These are phyloP conservation scores for Aspergillus sclerotiicarbonarius DNA, from an alignment of 495 filamentous ascomycete genomes.

Conservation along the genomic window DNA sequence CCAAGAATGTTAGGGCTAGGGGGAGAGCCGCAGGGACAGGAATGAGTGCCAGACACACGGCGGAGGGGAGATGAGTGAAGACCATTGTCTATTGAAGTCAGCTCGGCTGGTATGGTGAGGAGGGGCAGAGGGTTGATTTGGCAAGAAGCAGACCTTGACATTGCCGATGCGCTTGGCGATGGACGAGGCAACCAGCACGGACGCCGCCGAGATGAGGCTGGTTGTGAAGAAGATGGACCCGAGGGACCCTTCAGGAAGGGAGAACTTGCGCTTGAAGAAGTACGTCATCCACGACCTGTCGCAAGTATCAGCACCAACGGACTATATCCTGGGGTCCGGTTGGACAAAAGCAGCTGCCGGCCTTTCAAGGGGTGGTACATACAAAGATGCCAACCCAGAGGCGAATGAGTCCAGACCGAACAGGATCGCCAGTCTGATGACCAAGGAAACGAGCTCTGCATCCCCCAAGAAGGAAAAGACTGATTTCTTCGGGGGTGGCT, in stretches of 20 bases:
- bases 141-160: slow-evolving; percentile 50
- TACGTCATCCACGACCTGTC: slow-evolving; percentile 66
- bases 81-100: slow-evolving; percentile 65
- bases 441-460: slow-evolving; percentile 53
- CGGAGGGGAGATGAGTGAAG: slow-evolving; percentile 77
- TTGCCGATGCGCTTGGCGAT: slow-evolving; percentile 75
- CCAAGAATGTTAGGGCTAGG: slow-evolving; percentile 59
- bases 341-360: too few species aligned
- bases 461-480: slow-evolving; percentile 53
- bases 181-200: slow-evolving; percentile 70
- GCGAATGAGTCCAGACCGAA: slow-evolving; percentile 78
- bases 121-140: not conserved
- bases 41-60: slow-evolving; percentile 69
- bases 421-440: slow-evolving; percentile 70
- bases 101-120: not conserved
- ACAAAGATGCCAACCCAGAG: slow-evolving; percentile 72
- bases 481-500: slow-evolving; percentile 19
- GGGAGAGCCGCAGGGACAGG: slow-evolving; percentile 55
- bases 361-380: slow-evolving; percentile 21
- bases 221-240: slow-evolving; percentile 68
- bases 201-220: slow-evolving; percentile 62
- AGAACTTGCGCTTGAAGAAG: slow-evolving; percentile 76
- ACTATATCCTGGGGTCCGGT: too few species aligned
- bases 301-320: not conserved
- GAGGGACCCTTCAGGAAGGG: slow-evolving; percentile 63